phyloP scores from a whole-genome alignment of 805 yeast genomes.

The Yarrowia keelungensis region DNA sequence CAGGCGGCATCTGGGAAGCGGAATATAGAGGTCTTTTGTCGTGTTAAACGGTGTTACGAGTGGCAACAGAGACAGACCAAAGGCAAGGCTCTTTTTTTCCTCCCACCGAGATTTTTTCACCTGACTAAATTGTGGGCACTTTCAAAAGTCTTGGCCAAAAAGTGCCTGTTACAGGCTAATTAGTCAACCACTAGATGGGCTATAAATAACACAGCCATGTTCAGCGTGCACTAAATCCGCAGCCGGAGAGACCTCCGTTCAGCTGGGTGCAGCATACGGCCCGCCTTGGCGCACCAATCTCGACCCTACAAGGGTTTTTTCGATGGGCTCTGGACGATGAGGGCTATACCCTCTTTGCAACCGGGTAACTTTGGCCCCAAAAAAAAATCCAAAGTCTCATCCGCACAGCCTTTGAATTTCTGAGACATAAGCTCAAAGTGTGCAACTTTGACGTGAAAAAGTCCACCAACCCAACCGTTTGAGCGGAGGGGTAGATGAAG shows the following conservation, averaged over 20 bases:
- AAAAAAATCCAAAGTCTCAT: background rate
- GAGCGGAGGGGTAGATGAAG: background rate
- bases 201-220: background rate
- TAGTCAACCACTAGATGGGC: too few species aligned
- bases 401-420: background rate
- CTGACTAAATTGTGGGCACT: background rate
- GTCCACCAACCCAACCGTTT: background rate
- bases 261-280: constrained; percentile 2
- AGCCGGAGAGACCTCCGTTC: background rate
- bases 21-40: background rate
- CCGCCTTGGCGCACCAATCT: constrained; percentile 6
- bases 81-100: too few species aligned
- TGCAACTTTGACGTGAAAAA: background rate
- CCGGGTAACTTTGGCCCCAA: background rate
- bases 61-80: too few species aligned
- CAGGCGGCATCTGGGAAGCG: constrained; percentile 9
- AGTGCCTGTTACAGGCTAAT: too few species aligned
- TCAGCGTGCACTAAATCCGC: constrained; percentile 9
- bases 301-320: too few species aligned
- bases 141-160: background rate
- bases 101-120: too few species aligned
- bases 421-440: background rate
- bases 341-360: too few species aligned
- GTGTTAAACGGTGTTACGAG: background rate
- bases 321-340: too few species aligned